Conservation (phyloP, 2,329 filamentous ascomycete genomes). For the Fusarium neocosmosporiellum region DNA sequence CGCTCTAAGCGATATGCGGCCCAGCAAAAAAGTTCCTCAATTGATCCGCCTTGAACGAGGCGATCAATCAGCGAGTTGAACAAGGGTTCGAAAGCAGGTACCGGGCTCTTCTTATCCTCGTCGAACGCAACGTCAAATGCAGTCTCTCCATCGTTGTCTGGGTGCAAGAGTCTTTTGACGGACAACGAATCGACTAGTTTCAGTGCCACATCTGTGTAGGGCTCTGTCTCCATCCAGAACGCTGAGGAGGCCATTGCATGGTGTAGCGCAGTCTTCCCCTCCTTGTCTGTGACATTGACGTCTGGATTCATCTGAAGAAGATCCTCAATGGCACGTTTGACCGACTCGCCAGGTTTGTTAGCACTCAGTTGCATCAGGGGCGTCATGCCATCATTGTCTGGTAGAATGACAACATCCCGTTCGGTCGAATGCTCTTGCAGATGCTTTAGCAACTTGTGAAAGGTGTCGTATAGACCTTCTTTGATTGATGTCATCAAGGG, state of each 20-base stretch:
- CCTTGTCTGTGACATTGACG: background rate
- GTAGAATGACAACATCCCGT: background rate
- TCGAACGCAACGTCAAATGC: background rate
- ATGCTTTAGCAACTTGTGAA: background rate
- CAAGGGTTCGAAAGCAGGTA: rapidly evolving
- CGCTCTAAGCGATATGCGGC: background rate
- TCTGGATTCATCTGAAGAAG: background rate
- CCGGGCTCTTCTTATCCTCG: rapidly evolving
- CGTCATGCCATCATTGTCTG: background rate
- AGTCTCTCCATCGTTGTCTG: background rate
- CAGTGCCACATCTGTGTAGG: background rate
- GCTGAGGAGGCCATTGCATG: background rate
- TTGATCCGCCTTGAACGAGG: rapidly evolving
- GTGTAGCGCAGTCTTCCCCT: background rate
- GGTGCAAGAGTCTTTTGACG: background rate
- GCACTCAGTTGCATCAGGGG: background rate
- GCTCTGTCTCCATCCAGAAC: background rate
- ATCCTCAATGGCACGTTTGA: rapidly evolving
- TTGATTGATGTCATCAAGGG: background rate
- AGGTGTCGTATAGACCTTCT: rapidly evolving
- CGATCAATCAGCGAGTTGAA: background rate
- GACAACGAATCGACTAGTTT: background rate
- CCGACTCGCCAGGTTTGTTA: rapidly evolving
- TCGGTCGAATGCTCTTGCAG: background rate
- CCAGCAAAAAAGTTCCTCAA: background rate